Percentiles rank a stretch among this genome's conserved stretches.
phyloP scores from a whole-genome alignment of 805 yeast genomes.

The Sungouiozyma ichnusensis region DNA sequence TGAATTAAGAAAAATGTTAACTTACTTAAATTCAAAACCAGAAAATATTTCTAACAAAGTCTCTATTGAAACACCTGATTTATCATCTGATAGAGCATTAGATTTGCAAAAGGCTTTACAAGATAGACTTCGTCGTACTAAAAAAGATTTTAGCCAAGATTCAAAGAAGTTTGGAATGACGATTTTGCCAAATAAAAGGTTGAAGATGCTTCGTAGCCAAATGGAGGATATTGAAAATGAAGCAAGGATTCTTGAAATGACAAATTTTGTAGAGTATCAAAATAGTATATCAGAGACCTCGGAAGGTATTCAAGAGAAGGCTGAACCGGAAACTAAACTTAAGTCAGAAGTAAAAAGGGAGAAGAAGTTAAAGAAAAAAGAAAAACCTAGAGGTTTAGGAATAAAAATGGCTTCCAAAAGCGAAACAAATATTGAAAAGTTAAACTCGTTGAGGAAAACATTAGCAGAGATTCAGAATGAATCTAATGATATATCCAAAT shows the following conservation, averaged over 20 bases:
- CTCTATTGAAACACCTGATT: conserved; percentile 2
- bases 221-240: conserved; percentile 79
- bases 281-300: conserved; percentile 4
- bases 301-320: neutral
- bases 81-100: conserved; percentile 22
- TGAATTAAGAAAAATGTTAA: conserved; percentile 63
- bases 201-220: conserved; percentile 64
- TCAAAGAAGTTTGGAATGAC: conserved; percentile 33
- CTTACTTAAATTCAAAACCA: conserved; percentile 44
- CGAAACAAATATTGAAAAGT: conserved; percentile 42
- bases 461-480: conserved; percentile 57
- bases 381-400: conserved; percentile 23
- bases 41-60: conserved; percentile 11
- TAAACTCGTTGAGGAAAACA: conserved; percentile 45
- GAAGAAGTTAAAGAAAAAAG: conserved; percentile 3
- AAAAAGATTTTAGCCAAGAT: conserved; percentile 31
- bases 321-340: neutral
- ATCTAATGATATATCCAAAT: conserved; percentile 66
- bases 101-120: conserved; percentile 25
- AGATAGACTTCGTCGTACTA: conserved; percentile 30
- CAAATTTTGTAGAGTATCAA: conserved; percentile 55
- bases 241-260: conserved; percentile 79
- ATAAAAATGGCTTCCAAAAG: conserved; percentile 19
- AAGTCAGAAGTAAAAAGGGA: no score
- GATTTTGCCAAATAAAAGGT: conserved; percentile 63